A percentile compares a stretch with the other conserved stretches of the same genome.
phyloP scores from a whole-genome alignment of 163 green algal genomes.

The Trebouxiophyceae sp. region DNA sequence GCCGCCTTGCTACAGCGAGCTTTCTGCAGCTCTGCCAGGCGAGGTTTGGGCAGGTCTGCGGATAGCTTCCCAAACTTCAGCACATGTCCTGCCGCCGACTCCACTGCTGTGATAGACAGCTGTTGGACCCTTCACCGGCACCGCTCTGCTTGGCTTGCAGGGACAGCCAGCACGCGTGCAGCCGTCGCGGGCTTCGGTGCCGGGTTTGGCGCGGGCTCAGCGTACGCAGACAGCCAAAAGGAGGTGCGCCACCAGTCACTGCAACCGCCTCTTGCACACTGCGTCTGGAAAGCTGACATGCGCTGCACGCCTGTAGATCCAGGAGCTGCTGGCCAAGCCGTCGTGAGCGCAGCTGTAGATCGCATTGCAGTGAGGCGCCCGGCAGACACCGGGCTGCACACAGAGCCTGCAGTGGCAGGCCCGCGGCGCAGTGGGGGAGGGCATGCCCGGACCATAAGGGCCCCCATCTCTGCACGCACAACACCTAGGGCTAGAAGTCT shows the following conservation, averaged over 20 bases:
- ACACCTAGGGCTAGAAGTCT: neutral
- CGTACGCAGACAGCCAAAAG: constrained; percentile 15
- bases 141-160: constrained; percentile 5
- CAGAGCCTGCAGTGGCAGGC: too few relatives aligned
- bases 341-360: constrained; percentile 2
- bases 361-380: too few relatives aligned
- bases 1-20: neutral
- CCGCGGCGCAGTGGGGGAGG: too few relatives aligned
- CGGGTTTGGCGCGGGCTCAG: constrained; percentile 21
- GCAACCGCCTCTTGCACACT: neutral
- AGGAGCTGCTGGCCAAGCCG: too few relatives aligned
- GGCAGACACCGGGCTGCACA: too few relatives aligned
- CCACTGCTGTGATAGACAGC: too few relatives aligned
- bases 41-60: neutral
- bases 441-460: too few relatives aligned
- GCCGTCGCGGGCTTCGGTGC: constrained; percentile 6
- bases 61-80: neutral
- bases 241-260: constrained; percentile 12
- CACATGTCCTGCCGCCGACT: neutral
- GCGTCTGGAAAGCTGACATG: neutral
- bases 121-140: too few relatives aligned
- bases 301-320: neutral
- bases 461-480: too few relatives aligned
- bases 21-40: neutral
- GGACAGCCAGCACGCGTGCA: constrained; percentile 6